A percentile compares a stretch with the other conserved stretches of the same genome.
Conservation (phyloP, 2,329 filamentous ascomycete genomes). For the Drechslera avenae region DNA sequence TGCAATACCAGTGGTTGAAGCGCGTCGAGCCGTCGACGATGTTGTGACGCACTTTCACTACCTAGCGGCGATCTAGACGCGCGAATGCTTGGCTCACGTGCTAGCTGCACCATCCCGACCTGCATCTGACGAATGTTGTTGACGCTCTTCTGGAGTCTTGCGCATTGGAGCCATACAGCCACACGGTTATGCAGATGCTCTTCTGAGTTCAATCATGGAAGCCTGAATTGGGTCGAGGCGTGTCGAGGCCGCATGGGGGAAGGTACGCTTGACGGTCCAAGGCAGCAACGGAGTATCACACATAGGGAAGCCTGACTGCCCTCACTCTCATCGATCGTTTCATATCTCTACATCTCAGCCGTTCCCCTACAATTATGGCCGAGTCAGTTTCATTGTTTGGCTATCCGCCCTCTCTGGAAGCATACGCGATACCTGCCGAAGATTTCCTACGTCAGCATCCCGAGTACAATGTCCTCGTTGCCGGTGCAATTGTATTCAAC, state of each 20-base stretch:
- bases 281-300: not conserved
- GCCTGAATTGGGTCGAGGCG: not conserved
- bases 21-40: constrained; percentile 6
- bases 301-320: not conserved
- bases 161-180: too few species aligned
- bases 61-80: constrained; percentile 15
- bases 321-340: not conserved
- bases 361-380: constrained; percentile 3
- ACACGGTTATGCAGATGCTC: too few species aligned
- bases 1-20: constrained; percentile 13
- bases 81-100: constrained; percentile 19
- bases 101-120: not conserved
- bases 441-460: constrained; percentile 36
- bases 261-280: not conserved
- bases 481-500: constrained; percentile 43
- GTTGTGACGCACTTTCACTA: constrained; percentile 22
- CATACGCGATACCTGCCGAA: constrained; percentile 36
- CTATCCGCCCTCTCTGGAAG: constrained; percentile 29
- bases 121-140: not conserved
- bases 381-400: constrained; percentile 24
- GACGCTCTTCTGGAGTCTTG: not conserved
- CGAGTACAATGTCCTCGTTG: constrained; percentile 35
- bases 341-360: not conserved
- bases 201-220: not conserved
- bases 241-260: not conserved